Evolutionary conservation across 805 yeast species (phyloP).

Genomic region (Hanseniaspora taiwanica): DNA sequence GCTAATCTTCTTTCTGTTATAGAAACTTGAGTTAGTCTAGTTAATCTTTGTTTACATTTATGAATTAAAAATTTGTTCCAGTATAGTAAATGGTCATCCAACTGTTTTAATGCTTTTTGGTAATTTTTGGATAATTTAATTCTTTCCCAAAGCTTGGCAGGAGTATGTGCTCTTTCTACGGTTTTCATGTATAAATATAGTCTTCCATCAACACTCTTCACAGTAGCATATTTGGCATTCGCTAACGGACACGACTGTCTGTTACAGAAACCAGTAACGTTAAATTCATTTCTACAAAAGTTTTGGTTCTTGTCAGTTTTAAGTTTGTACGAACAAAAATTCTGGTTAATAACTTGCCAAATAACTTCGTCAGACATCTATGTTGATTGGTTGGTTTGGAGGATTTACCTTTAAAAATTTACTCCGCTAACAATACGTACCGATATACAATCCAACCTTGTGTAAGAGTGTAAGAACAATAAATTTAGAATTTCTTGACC

Average conservation of each 20-base stretch:
- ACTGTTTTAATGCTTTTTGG: conserved; percentile 73
- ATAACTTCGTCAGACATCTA: conserved; percentile 67
- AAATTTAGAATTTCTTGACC: too few species aligned
- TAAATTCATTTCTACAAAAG: conserved; percentile 92
- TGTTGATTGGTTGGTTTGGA: not conserved
- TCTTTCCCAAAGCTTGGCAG: conserved; percentile 90
- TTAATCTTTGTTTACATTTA: conserved; percentile 91
- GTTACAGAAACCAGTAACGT: conserved; percentile 86
- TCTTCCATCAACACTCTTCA: conserved; percentile 66
- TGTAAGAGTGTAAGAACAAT: too few species aligned
- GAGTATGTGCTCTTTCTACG: conserved; percentile 94
- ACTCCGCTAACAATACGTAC: too few species aligned
- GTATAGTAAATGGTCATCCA: conserved; percentile 74
- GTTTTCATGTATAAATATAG: conserved; percentile 88
- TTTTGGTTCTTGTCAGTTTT: conserved; percentile 80
- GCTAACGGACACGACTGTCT: conserved; percentile 96
- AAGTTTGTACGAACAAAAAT: conserved; percentile 89
- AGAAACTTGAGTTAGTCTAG: conserved; percentile 89
- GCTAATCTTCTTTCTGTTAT: conserved; percentile 91
- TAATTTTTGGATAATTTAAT: conserved; percentile 83
- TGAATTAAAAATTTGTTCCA: conserved; percentile 89
- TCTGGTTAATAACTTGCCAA: conserved; percentile 94
- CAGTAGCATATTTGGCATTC: conserved; percentile 81
- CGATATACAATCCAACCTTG: too few species aligned
- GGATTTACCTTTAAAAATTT: not conserved